Conservation (phyloP, 441 rosid genomes). For the Daphne laureola region DNA sequence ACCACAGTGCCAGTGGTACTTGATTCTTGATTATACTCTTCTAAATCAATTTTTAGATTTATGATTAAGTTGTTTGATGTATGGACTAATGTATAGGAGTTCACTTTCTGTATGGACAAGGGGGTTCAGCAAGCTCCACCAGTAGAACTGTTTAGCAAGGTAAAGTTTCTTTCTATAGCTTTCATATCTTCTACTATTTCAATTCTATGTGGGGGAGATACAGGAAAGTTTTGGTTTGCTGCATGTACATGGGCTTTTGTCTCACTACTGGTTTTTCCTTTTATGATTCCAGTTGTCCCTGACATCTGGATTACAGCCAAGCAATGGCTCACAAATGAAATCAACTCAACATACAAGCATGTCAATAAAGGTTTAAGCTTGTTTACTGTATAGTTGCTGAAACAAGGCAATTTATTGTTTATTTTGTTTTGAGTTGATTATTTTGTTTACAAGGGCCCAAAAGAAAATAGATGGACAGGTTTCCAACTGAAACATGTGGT, state of each 20-base stretch:
- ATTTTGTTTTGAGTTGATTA: conserved; percentile 25
- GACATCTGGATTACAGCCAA: conserved; percentile 45
- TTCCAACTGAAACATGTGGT: conserved; percentile 59
- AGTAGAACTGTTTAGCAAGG: conserved; percentile 84
- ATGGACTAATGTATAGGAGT: conserved; percentile 44
- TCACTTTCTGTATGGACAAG: conserved; percentile 60
- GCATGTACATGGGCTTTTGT: too few relatives aligned
- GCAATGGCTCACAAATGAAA: conserved; percentile 34
- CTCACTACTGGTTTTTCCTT: too few relatives aligned
- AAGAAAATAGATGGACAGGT: conserved; percentile 70
- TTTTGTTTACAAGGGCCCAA: conserved; percentile 59
- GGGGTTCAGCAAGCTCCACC: conserved; percentile 56
- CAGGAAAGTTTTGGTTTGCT: too few relatives aligned
- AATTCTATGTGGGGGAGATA: too few relatives aligned
- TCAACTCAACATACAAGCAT: conserved; percentile 28
- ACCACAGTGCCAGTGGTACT: conserved; percentile 75
- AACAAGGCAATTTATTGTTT: conserved; percentile 8
- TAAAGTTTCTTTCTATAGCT: conserved; percentile 14
- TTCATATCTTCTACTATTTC: too few relatives aligned
- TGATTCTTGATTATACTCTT: conserved; percentile 7
- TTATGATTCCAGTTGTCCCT: conserved; percentile 49
- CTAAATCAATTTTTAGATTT: conserved; percentile 3
- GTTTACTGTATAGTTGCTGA: conserved; percentile 7
- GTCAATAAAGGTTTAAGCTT: conserved; percentile 42
- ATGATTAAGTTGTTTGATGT: conserved; percentile 7